Conservation (phyloP, 495 filamentous ascomycete genomes). For the Echria macrotheca region DNA sequence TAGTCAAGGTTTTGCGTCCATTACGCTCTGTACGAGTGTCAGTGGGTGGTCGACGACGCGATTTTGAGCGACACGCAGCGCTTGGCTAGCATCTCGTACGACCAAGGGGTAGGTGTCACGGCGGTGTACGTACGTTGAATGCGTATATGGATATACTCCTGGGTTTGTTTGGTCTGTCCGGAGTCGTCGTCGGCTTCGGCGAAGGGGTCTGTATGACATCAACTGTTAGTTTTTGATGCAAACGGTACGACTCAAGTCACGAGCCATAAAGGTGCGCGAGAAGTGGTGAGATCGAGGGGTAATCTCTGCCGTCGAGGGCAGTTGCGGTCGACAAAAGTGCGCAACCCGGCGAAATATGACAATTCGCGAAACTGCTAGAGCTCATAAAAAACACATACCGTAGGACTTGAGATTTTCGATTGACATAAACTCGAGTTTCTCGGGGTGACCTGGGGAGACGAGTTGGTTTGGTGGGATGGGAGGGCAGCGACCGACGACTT, state of each 20-base stretch:
- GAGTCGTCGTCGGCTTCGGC: conserved; percentile 99
- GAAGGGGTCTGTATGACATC: conserved; percentile 79
- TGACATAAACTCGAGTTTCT: conserved; percentile 88
- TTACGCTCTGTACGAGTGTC: conserved; percentile 79
- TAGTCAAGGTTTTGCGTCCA: conserved; percentile 99
- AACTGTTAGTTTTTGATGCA: conserved; percentile 10
- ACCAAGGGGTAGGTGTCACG: no score
- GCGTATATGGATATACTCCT: conserved; percentile 99
- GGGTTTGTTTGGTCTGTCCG: conserved; percentile 80
- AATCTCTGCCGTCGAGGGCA: no score
- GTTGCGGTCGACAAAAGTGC: no score
- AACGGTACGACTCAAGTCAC: not conserved
- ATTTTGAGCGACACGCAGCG: no score
- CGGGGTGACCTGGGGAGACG: conserved; percentile 42
- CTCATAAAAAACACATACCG: conserved; percentile 77
- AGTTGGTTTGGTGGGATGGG: conserved; percentile 30
- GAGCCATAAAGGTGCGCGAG: not conserved
- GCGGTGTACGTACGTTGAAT: conserved; percentile 81
- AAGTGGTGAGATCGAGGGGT: no score
- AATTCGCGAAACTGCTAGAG: no score
- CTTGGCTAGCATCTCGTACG: no score
- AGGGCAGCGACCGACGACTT: conserved; percentile 42
- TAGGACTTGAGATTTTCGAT: conserved; percentile 99
- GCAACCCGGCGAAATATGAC: no score
- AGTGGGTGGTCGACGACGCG: not conserved